A percentile compares a stretch with the other conserved stretches of the same genome.
Evolutionary conservation across 2,329 filamentous ascomycete genomes (phyloP).

Genomic region (Cytospora piceicola): DNA sequence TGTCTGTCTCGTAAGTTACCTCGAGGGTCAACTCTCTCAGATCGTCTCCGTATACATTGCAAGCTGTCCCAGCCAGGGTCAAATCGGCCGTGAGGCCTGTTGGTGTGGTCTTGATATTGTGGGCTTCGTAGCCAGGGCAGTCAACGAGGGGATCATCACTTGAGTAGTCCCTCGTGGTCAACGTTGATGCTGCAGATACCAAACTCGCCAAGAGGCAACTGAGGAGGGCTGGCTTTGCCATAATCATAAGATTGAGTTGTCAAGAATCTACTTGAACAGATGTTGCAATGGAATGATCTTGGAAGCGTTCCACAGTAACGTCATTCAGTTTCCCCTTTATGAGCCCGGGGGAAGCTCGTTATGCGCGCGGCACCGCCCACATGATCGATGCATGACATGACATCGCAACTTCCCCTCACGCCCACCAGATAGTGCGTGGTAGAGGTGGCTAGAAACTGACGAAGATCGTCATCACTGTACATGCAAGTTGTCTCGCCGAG

Average conservation of each 20-base stretch:
- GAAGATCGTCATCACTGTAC: not conserved
- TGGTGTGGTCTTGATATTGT: conserved; percentile 55
- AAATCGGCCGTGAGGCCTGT: conserved; percentile 65
- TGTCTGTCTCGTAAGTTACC: conserved; percentile 70
- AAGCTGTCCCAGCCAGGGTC: conserved; percentile 64
- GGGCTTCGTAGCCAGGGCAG: conserved; percentile 66
- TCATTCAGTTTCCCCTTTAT: not conserved
- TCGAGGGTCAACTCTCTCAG: conserved; percentile 63
- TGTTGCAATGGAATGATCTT: not conserved
- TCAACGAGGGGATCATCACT: conserved; percentile 41
- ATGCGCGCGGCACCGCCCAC: not conserved
- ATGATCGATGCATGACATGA: not conserved
- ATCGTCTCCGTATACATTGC: conserved; percentile 73
- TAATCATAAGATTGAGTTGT: not conserved
- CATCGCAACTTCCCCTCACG: not conserved
- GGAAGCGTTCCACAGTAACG: not conserved
- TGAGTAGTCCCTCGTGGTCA: conserved; percentile 32
- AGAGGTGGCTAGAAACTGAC: not conserved
- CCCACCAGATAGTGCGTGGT: not conserved
- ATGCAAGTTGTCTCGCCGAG: conserved; percentile 2
- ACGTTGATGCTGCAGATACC: conserved; percentile 23
- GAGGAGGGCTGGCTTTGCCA: conserved; percentile 25
- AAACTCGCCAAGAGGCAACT: conserved; percentile 31
- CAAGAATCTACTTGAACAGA: not conserved
- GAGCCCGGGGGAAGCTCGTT: not conserved